Conservation (phyloP, 192 early-diverging fungal genomes). For the Mortierella antarctica region DNA sequence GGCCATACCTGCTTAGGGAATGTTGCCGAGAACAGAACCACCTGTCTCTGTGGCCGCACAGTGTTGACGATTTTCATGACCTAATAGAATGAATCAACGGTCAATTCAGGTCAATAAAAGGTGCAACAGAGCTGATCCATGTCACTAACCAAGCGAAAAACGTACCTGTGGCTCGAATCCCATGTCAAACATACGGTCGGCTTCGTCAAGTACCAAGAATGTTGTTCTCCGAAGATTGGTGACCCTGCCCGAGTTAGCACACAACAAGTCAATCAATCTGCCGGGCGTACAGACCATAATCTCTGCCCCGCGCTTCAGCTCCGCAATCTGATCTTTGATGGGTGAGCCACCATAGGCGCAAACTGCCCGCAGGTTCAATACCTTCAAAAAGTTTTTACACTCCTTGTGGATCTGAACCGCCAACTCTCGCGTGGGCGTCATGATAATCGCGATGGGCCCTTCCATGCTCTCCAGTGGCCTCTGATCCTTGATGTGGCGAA, state of each 20-base stretch:
- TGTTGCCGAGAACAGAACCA: conserved; percentile 94
- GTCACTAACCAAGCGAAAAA: no score
- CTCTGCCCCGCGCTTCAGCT: conserved; percentile 90
- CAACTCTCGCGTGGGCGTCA: conserved; percentile 94
- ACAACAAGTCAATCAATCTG: conserved; percentile 88
- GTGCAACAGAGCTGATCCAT: background rate
- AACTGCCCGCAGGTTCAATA: conserved; percentile 86
- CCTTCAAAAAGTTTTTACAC: conserved; percentile 89
- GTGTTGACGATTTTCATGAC: conserved; percentile 96
- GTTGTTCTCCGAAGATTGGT: conserved; percentile 90
- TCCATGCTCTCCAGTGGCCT: conserved; percentile 79
- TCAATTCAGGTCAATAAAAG: background rate
- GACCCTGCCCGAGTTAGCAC: conserved; percentile 89
- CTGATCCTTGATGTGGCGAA: conserved; percentile 94
- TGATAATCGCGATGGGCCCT: conserved; percentile 87
- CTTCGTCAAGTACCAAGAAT: conserved; percentile 97
- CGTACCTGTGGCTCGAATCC: conserved; percentile 94
- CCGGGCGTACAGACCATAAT: conserved; percentile 95
- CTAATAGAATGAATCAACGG: conserved; percentile 17
- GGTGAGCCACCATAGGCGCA: conserved; percentile 92
- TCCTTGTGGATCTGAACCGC: conserved; percentile 95
- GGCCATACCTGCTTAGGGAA: conserved; percentile 83
- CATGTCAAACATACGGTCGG: conserved; percentile 98
- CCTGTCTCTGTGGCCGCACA: conserved; percentile 88
- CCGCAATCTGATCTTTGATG: conserved; percentile 89